Evolutionary conservation across 2,329 filamentous ascomycete genomes (phyloP).

Genomic region (Didymella lethalis): DNA sequence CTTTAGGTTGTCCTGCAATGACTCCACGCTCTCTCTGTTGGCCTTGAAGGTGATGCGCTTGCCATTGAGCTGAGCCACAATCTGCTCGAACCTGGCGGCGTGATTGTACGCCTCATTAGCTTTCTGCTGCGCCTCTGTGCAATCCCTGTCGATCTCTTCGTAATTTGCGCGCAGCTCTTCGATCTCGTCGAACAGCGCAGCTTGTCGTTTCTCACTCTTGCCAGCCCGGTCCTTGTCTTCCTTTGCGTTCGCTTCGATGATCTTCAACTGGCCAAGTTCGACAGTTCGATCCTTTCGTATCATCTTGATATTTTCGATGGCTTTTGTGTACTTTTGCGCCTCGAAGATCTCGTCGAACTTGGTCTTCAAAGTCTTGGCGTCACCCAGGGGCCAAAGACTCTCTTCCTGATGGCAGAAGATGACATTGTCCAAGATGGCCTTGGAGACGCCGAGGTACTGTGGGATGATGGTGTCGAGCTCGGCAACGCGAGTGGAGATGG

Average conservation of each 20-base stretch:
- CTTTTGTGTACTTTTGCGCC: constrained; percentile 94
- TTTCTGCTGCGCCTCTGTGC: constrained; percentile 53
- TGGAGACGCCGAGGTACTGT: constrained; percentile 85
- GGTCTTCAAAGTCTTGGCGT: constrained; percentile 85
- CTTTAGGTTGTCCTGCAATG: constrained; percentile 75
- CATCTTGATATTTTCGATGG: constrained; percentile 91
- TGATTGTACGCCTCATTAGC: constrained; percentile 74
- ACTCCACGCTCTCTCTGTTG: constrained; percentile 73
- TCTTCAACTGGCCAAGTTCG: constrained; percentile 75
- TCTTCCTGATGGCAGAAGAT: constrained; percentile 99
- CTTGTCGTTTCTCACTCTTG: constrained; percentile 60
- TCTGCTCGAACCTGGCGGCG: constrained; percentile 75
- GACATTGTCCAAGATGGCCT: constrained; percentile 88
- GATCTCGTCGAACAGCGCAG: constrained; percentile 71
- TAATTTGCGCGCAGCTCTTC: constrained; percentile 54
- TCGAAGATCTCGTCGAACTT: constrained; percentile 98
- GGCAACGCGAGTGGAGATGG: constrained; percentile 79
- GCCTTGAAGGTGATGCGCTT: constrained; percentile 78
- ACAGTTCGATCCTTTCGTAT: constrained; percentile 84
- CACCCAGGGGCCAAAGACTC: constrained; percentile 94
- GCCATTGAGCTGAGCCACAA: constrained; percentile 76
- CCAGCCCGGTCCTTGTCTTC: constrained; percentile 85
- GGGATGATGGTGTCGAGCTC: constrained; percentile 87
- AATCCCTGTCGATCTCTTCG: constrained; percentile 43
- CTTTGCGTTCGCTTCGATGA: constrained; percentile 79